Evolutionary conservation across 2,329 filamentous ascomycete species (phyloP).

Genomic region (Aspergillus luchuensis): DNA sequence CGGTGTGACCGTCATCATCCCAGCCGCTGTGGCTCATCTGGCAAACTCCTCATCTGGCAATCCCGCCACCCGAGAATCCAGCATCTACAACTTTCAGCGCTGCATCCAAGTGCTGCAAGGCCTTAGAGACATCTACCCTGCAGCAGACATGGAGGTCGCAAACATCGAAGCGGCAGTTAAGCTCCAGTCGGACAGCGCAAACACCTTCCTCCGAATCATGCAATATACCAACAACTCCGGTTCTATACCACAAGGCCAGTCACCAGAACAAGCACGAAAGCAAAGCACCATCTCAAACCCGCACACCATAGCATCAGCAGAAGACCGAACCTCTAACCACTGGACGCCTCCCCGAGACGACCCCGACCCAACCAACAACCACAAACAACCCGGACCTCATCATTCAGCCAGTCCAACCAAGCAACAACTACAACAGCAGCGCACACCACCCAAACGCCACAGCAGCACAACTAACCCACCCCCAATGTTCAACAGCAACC

Average conservation of each 20-base stretch:
- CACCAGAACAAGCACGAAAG: constrained; percentile 10
- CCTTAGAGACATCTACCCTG: constrained; percentile 80
- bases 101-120: constrained; percentile 85
- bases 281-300: constrained; percentile 20
- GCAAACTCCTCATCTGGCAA: constrained; percentile 80
- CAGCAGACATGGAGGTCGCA: constrained; percentile 70
- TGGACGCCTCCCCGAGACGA: constrained; percentile 17
- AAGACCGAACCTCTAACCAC: constrained; percentile 8
- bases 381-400: neutral
- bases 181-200: constrained; percentile 31
- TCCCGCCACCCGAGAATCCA: constrained; percentile 67
- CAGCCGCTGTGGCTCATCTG: constrained; percentile 85
- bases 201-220: constrained; percentile 37
- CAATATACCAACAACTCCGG: constrained; percentile 26
- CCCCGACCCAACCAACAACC: neutral
- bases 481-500: neutral
- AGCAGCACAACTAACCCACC: neutral
- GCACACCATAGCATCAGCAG: constrained; percentile 12
- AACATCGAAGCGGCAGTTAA: constrained; percentile 40
- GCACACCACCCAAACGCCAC: neutral
- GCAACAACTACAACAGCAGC: neutral
- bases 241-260: constrained; percentile 11
- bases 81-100: constrained; percentile 74
- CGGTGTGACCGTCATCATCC: constrained; percentile 80
- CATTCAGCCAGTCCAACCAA: constrained; percentile 1